Conservation (phyloP, 139 green algal genomes). For the Chlorella sp. region DNA sequence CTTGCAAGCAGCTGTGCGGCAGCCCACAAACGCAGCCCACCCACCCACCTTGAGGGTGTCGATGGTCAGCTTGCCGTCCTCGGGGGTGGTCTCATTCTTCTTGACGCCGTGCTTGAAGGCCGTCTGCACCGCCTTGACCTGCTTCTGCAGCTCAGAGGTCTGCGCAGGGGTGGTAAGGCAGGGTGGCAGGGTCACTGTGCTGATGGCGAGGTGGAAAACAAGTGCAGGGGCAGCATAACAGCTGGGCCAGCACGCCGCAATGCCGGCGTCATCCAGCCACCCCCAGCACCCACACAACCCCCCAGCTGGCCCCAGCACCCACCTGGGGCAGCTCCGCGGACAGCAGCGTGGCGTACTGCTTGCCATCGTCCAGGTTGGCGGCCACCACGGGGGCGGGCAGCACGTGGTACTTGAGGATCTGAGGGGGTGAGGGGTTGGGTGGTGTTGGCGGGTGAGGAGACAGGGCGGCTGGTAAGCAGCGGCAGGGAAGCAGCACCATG, state of each 20-base stretch:
- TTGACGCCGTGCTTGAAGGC: neutral
- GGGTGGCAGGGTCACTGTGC: too few relatives aligned
- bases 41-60: conserved; percentile 12
- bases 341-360: conserved; percentile 33
- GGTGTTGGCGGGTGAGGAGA: neutral
- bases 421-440: neutral
- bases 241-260: too few relatives aligned
- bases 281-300: too few relatives aligned
- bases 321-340: conserved; percentile 1
- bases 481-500: neutral
- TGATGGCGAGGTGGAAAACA: too few relatives aligned
- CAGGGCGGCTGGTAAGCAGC: neutral
- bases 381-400: conserved; percentile 18
- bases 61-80: conserved; percentile 23
- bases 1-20: neutral
- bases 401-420: conserved; percentile 45
- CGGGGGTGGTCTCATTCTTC: neutral
- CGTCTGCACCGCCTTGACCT: too few relatives aligned
- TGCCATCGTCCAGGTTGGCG: neutral
- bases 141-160: too few relatives aligned
- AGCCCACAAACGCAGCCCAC: neutral
- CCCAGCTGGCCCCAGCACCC: too few relatives aligned
- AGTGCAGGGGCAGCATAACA: too few relatives aligned
- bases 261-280: too few relatives aligned
- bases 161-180: too few relatives aligned